Base-by-base conservation (phyloP, 306 rosid genomes). In the Inga laurina region DNA sequence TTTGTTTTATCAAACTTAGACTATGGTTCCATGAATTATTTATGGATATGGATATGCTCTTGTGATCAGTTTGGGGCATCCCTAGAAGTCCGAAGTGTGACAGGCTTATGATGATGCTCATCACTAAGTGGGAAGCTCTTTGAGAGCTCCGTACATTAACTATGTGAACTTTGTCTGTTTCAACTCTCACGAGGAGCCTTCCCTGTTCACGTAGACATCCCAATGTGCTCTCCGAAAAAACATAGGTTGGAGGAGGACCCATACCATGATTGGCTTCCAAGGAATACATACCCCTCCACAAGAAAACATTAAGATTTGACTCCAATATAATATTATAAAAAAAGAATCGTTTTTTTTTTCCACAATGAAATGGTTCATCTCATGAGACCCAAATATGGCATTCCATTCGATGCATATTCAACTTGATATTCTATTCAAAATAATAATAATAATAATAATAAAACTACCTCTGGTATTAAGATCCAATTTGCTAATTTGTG, bases 101-200 rank as follows among this genome's bases (percentile, higher is more conserved):
- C 1, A 51, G 19, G 57, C 57, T 16, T 51, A 15, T 51, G 57
- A 51, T 51, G 21, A 51, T 4, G 21, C 59, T 18, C 59, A 16
- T 4, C 7, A 54, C 24, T 52, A 2, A 11, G 11, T 8, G 1
- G 10, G 2, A 0, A 4, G 30, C 43, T n/a, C 71, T 43, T 64
- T 34, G 68, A 66, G 51, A 64, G 57, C 34, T 74, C 80, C 75
- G 56, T 34, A 74, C 67, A 81, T 64, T 7, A 37, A 22, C 56
- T 64, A 37, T n/a, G 84, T 22, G 27, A 48, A 74, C 54, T 62
- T 48, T 49, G 75, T 74, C 80, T 62, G 48, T 74, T 32, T 39
- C 43, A 39, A 6, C 43, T 39, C 3, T 35, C 67, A 45, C 52
- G n/a, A 44, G 24, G 19, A 32, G 39, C 34, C 51, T 46, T 51